Evolutionary conservation across 257 asterid species (phyloP).

Genomic region (Fraxinus excelsior): DNA sequence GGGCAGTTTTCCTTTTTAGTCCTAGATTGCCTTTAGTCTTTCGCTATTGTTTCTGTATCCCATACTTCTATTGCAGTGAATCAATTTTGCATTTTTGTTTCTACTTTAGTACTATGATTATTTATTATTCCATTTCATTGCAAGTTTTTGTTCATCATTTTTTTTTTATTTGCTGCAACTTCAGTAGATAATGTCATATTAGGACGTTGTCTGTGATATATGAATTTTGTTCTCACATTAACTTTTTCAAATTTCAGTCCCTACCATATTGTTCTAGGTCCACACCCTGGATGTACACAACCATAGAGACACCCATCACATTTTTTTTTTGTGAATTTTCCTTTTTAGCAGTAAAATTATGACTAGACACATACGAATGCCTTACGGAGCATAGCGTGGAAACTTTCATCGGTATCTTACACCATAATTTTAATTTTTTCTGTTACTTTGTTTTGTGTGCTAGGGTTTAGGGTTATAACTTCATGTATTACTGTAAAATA

Average conservation of each 20-base stretch:
- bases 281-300: too few relatives aligned
- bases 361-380: neutral
- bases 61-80: neutral
- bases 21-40: neutral
- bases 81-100: too few relatives aligned
- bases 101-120: neutral
- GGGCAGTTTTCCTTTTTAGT: too few relatives aligned
- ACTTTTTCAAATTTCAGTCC: too few relatives aligned
- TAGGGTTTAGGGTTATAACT: neutral
- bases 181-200: too few relatives aligned
- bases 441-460: neutral
- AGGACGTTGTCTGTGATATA: neutral
- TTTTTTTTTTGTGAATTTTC: neutral
- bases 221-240: too few relatives aligned
- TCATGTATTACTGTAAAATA: neutral
- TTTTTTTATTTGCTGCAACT: neutral
- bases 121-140: neutral
- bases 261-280: too few relatives aligned
- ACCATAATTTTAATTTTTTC: neutral
- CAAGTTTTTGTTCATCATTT: neutral
- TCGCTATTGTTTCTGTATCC: neutral
- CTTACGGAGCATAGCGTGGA: neutral
- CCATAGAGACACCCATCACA: neutral
- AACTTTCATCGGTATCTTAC: neutral
- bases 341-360: neutral